Evolutionary conservation across 768 basidiomycete species (phyloP), one percentile per base, ranked within the genome.

Genomic region (Boletales sp.): DNA sequence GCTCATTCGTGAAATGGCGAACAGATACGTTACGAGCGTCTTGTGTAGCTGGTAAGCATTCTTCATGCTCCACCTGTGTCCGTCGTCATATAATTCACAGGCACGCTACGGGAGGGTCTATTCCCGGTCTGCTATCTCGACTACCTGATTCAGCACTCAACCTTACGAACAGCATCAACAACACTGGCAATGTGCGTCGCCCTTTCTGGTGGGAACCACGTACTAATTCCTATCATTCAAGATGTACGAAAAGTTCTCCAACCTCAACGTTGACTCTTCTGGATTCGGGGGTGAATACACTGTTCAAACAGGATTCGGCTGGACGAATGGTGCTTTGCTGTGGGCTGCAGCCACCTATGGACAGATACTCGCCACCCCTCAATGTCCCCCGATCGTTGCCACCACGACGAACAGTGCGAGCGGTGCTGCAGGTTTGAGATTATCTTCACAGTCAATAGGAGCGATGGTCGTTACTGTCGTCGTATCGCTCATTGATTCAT

Each of bases 211-310:
- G 6, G 5, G 13, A 34, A 7, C 7, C 11, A 15, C 34, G 14
- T 7, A 34, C 7, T 34, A 3, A 34, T 13, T 13, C 34, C 5
- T 4, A 14, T 34, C 3, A 8, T 15, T 34, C 34, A 34, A 91
- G 84, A 91, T 92, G 87, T 93, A 83, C 54, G 90, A 92, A 67
- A 90, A 93, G 67, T 93, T 93, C 71, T 91, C 89, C 4, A 79
- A 77, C 37, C 63, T 81, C 10, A 84, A 95, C 50, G 76, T 93
- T 31, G 85, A 90, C 67, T 85, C 83, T 3, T 84, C 87, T 3
- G 91, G 90, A 6, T 71, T 72, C 12, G 91, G 90, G 8, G 91
- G 91, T 21, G 91, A 94, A 73, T 95, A 96, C 58, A 87, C 83
- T 3, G 92, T 94, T 4, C 89, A 92, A 69, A 82, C 79, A 13